Percentiles rank a stretch among this genome's conserved stretches.
These are phyloP conservation scores for Wolfiporia cocos DNA, from an alignment of 1,284 basidiomycete species.

Conservation along the genomic window DNA sequence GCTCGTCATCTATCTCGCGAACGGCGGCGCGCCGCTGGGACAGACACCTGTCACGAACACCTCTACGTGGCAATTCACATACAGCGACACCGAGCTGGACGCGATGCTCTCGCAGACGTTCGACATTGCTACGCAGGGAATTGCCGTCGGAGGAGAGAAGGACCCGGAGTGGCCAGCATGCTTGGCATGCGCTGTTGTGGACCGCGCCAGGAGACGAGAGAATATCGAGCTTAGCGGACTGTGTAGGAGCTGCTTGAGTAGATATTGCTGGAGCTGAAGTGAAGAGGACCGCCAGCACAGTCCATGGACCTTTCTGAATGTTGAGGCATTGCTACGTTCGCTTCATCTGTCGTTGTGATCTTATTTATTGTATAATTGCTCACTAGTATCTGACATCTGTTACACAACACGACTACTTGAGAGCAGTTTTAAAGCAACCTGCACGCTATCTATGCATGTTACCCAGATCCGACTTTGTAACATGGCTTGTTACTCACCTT, in stretches of 20 bases:
- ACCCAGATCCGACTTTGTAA: no score
- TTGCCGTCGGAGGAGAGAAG: conserved; percentile 10
- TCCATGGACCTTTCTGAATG: no score
- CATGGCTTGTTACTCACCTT: no score
- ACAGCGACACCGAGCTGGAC: conserved; percentile 26
- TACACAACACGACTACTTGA: no score
- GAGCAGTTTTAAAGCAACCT: no score
- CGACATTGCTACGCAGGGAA: conserved; percentile 34
- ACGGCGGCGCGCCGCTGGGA: conserved; percentile 38
- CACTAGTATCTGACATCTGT: no score
- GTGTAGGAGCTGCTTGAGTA: conserved; percentile 29
- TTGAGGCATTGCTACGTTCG: no score
- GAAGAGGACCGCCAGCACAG: neutral
- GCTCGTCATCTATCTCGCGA: conserved; percentile 27
- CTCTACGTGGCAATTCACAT: conserved; percentile 28
- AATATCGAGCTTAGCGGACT: conserved; percentile 28
- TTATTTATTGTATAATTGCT: no score
- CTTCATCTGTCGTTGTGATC: no score
- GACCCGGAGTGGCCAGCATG: conserved; percentile 38
- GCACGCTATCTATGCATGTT: no score
- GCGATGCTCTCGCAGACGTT: conserved; percentile 37
- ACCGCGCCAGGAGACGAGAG: conserved; percentile 28
- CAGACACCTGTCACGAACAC: conserved; percentile 35
- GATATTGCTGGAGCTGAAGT: conserved; percentile 33
- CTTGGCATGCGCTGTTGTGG: conserved; percentile 38